phyloP scores from a whole-genome alignment of 768 basidiomycete species.

The Mycena haematopus region DNA sequence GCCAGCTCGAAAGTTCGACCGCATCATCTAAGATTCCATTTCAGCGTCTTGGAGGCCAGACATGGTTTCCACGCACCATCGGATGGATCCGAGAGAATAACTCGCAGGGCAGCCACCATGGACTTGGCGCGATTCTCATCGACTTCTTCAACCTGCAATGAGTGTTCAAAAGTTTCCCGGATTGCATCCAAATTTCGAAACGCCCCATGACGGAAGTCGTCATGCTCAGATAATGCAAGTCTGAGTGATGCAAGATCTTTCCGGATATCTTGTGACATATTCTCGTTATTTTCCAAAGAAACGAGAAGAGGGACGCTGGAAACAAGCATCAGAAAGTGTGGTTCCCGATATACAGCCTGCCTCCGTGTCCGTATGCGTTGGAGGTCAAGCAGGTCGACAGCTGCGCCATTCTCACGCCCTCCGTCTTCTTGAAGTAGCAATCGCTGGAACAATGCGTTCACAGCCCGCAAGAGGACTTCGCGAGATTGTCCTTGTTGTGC shows the following conservation, averaged over 20 bases:
- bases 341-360: constrained; percentile 68
- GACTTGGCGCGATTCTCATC: constrained; percentile 63
- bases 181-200: constrained; percentile 78
- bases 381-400: constrained; percentile 63
- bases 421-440: constrained; percentile 64
- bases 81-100: constrained; percentile 70
- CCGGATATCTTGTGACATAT: constrained; percentile 58
- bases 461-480: constrained; percentile 62
- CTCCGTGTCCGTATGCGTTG: constrained; percentile 75
- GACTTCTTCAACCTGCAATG: constrained; percentile 55
- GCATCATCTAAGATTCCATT: constrained; percentile 35
- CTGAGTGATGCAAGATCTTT: constrained; percentile 58
- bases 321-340: constrained; percentile 69
- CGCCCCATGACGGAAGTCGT: constrained; percentile 76
- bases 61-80: constrained; percentile 52
- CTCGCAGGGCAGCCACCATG: constrained; percentile 68
- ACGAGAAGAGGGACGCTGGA: constrained; percentile 73
- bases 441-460: constrained; percentile 65
- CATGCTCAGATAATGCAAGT: constrained; percentile 61
- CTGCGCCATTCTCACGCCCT: constrained; percentile 42
- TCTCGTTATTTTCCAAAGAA: constrained; percentile 66
- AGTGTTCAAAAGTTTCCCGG: constrained; percentile 70
- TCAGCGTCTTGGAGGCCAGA: not conserved
- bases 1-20: constrained; percentile 62
- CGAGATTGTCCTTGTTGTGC: constrained; percentile 48